These are phyloP conservation scores for Stagonosporopsis chrysanthemi DNA, from an alignment of 2,329 filamentous ascomycete genomes.

Conservation along the genomic window DNA sequence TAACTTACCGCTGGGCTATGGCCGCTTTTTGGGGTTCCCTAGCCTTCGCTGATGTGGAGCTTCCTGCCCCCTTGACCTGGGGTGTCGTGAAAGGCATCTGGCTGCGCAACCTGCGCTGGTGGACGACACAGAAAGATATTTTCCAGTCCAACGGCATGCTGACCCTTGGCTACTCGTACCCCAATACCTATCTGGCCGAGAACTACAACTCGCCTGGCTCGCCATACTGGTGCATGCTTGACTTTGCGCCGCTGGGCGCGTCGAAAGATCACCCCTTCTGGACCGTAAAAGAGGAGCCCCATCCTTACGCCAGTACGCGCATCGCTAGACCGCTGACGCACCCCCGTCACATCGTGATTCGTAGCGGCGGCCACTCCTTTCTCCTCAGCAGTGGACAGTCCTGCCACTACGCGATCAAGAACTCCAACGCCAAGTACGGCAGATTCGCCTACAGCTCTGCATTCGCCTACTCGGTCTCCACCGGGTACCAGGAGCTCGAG, in stretches of 20 bases:
- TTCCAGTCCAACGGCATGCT: constrained; percentile 78
- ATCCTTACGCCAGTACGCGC: constrained; percentile 63
- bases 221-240: constrained; percentile 80
- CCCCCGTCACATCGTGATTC: constrained; percentile 75
- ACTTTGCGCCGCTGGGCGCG: constrained; percentile 76
- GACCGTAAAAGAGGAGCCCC: constrained; percentile 70
- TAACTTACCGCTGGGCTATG: constrained; percentile 86
- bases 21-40: constrained; percentile 83
- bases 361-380: constrained; percentile 77
- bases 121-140: constrained; percentile 77
- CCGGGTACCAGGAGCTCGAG: constrained; percentile 76
- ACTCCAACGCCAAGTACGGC: constrained; percentile 82
- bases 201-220: constrained; percentile 81
- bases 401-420: constrained; percentile 84
- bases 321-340: constrained; percentile 68
- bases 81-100: constrained; percentile 80
- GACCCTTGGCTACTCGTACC: constrained; percentile 78
- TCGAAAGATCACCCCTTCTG: constrained; percentile 77
- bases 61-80: constrained; percentile 76
- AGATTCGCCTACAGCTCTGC: constrained; percentile 79
- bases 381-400: constrained; percentile 75
- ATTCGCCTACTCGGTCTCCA: constrained; percentile 79
- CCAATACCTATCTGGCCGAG: constrained; percentile 82
- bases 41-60: constrained; percentile 76
- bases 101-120: constrained; percentile 78